A percentile compares a stretch with the other conserved stretches of the same genome.
These are phyloP conservation scores for Pleurostoma richardsiae DNA, from an alignment of 2,329 filamentous ascomycete genomes.

Conservation along the genomic window DNA sequence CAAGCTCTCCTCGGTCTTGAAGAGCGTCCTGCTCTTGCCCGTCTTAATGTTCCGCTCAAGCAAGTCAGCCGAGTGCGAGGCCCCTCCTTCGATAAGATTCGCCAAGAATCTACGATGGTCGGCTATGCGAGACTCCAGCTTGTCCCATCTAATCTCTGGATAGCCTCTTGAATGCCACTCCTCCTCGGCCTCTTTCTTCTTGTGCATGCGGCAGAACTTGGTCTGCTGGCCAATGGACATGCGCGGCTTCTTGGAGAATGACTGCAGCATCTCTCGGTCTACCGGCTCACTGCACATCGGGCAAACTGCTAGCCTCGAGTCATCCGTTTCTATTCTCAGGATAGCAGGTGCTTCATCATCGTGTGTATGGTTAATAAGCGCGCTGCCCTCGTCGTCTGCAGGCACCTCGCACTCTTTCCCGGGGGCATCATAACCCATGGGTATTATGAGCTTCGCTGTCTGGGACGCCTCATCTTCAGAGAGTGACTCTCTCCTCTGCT, in stretches of 20 bases:
- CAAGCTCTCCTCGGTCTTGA: conserved; percentile 51
- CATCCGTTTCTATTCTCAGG: background rate
- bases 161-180: conserved; percentile 52
- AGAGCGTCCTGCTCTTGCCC: conserved; percentile 55
- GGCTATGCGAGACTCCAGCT: conserved; percentile 53
- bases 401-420: background rate
- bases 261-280: conserved; percentile 46
- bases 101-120: conserved; percentile 51
- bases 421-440: conserved; percentile 2
- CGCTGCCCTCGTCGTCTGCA: conserved; percentile 5
- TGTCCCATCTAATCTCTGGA: conserved; percentile 65
- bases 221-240: conserved; percentile 55
- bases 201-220: conserved; percentile 61
- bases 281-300: conserved; percentile 63
- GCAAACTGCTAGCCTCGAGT: conserved; percentile 39
- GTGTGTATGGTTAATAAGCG: background rate
- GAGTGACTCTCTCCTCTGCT: background rate
- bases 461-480: conserved; percentile 4
- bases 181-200: conserved; percentile 44
- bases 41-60: conserved; percentile 50
- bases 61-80: conserved; percentile 56
- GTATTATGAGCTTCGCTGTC: conserved; percentile 6
- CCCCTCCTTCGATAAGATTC: conserved; percentile 52
- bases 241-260: conserved; percentile 39
- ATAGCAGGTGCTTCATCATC: background rate